Evolutionary conservation across 2,329 filamentous ascomycete genomes (phyloP), one percentile per base, ranked within the genome.

Genomic region (Aureobasidium sp.): DNA sequence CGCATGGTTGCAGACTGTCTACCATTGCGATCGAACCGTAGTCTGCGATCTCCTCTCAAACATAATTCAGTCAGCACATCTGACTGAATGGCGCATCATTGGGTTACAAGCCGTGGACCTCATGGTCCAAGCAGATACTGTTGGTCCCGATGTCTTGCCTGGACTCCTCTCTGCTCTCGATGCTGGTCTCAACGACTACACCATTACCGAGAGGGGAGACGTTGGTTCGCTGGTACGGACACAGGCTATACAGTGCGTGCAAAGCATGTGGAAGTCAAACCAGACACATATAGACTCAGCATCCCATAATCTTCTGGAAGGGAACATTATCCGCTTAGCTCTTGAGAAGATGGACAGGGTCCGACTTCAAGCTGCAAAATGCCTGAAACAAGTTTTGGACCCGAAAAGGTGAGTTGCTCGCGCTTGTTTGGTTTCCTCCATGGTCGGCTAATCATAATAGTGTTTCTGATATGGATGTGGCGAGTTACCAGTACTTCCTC

Each of bases 301-400:
- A 3, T 42, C 61, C 8, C 5, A 63, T 2, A 53, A 66, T 8
- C 48, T 64, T 5, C 63, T 74, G 13, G 55, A 65, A 23, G 65
- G 61, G 7, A 70, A 72, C 32, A 67, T 73, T 9, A 77, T 90
- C 36, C 84, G 91, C 1, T 80, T 97, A 15, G 87, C 91, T 2
- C 84, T 89, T 0, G 94, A 99, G 74, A 97, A 96, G 72, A 81
- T 97, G 1, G 93, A 97, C 73, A 89, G 90, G 65, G 88, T 97
- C 20, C 85, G 94, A 27, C 78, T 84, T 0, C 82, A 85, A 65
- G 88, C 87, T 1, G 85, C 87, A 64, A 44, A 41, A 57, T 48
- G 64, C 39, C 26, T 65, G 10, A 12, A 37, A 50, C 32, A 36
- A 29, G 55, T 56, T 23, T 32, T 34, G 29, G 7, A 29, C 4